Conservation (phyloP, 2,329 filamentous ascomycete genomes). For the Orbilia oligospora region DNA sequence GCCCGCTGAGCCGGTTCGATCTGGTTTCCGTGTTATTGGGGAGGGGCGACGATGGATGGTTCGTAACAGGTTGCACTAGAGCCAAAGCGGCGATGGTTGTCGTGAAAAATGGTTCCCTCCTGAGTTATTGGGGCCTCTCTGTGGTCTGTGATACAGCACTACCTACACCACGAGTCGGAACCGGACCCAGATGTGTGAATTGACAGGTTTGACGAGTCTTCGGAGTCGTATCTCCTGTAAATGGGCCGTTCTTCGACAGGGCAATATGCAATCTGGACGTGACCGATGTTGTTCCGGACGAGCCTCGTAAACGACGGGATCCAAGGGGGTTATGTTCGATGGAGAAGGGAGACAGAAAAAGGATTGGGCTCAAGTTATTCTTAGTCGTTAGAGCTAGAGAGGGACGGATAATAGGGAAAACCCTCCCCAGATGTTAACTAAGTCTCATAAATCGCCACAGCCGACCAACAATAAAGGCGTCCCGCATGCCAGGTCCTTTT, state of each 20-base stretch:
- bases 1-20: constrained; percentile 41
- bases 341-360: constrained; percentile 31
- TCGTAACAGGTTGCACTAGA: constrained; percentile 54
- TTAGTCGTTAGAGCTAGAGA: constrained; percentile 29
- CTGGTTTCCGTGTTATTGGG: constrained; percentile 53
- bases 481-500: constrained; percentile 59
- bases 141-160: constrained; percentile 43
- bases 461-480: constrained; percentile 48
- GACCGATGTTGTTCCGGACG: constrained; percentile 46
- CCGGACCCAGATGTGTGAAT: constrained; percentile 46
- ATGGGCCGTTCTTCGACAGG: constrained; percentile 35
- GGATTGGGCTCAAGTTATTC: constrained; percentile 39
- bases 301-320: constrained; percentile 43
- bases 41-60: constrained; percentile 34
- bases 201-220: constrained; percentile 43
- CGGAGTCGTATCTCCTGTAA: constrained; percentile 31
- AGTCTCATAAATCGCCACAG: constrained; percentile 53
- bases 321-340: constrained; percentile 32
- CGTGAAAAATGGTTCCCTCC: constrained; percentile 36
- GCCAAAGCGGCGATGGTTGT: constrained; percentile 53
- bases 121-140: constrained; percentile 36
- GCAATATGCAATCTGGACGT: constrained; percentile 42
- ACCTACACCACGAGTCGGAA: constrained; percentile 42
- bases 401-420: constrained; percentile 60
- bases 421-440: constrained; percentile 29